Evolutionary conservation across 2,329 filamentous ascomycete genomes (phyloP).

Genomic region (Alternaria triticimaculans): DNA sequence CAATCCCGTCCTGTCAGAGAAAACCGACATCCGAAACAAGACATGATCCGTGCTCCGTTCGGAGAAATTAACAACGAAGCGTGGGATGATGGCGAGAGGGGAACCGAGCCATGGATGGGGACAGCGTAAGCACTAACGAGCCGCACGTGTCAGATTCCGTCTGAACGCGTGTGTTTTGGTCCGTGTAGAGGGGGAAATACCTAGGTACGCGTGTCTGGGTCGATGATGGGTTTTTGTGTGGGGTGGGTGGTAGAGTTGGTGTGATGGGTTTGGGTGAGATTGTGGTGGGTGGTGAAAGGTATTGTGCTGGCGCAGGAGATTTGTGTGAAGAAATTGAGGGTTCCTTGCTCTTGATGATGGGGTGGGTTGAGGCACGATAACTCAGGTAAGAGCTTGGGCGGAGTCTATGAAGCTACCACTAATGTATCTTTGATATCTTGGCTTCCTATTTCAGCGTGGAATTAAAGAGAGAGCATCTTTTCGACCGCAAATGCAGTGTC

Average conservation of each 20-base stretch:
- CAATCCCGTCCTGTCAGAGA: background rate
- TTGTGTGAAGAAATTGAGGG: background rate
- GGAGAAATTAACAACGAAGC: background rate
- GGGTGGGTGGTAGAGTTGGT: background rate
- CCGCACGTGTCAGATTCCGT: background rate
- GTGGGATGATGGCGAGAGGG: background rate
- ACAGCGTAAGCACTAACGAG: slow-evolving; percentile 1
- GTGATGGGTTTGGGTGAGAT: background rate
- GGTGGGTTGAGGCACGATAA: background rate
- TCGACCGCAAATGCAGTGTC: background rate
- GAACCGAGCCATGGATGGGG: background rate
- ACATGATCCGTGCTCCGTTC: background rate
- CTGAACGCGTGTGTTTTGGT: background rate
- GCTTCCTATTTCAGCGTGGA: background rate
- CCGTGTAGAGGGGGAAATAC: background rate
- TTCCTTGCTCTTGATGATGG: background rate
- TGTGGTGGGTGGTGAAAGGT: background rate
- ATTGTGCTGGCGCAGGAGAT: background rate
- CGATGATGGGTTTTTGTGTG: background rate
- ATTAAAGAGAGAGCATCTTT: background rate
- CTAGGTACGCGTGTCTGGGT: background rate
- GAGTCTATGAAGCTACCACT: no score
- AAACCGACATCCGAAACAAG: background rate
- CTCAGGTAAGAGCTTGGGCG: background rate
- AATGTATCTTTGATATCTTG: no score